Evolutionary conservation across 139 green algal genomes (phyloP).

Genomic region (Chlamydomonas incerta): DNA sequence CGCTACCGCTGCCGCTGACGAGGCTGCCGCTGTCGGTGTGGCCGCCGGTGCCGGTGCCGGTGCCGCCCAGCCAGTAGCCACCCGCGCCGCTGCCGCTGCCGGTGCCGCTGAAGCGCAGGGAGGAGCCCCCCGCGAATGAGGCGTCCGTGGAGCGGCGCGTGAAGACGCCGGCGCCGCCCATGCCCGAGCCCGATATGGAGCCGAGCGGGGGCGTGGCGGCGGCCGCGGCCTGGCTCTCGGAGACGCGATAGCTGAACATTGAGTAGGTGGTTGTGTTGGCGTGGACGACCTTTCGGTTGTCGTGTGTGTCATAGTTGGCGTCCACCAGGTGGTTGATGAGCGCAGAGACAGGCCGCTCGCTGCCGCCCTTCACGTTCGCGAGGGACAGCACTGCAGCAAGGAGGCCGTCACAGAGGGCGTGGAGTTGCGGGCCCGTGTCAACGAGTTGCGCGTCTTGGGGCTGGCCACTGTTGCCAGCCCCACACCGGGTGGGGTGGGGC

Average conservation of each 20-base stretch:
- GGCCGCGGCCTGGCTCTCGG: too few species aligned
- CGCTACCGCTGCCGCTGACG: too few species aligned
- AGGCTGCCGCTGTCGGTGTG: too few species aligned
- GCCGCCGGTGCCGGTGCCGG: background rate
- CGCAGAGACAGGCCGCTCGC: background rate
- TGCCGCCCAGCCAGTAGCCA: background rate
- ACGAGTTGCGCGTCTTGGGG: too few species aligned
- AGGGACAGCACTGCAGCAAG: background rate
- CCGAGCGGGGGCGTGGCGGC: too few species aligned
- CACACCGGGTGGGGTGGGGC: too few species aligned
- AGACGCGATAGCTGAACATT: slow-evolving; percentile 7
- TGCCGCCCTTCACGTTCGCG: background rate
- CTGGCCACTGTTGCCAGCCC: too few species aligned
- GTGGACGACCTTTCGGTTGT: slow-evolving; percentile 6
- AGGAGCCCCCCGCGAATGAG: too few species aligned
- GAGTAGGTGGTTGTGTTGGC: slow-evolving; percentile 9
- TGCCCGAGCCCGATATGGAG: background rate
- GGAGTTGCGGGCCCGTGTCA: too few species aligned
- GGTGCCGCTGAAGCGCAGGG: background rate
- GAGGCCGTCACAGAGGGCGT: too few species aligned
- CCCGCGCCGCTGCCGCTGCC: too few species aligned
- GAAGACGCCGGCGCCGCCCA: background rate
- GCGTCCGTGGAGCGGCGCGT: too few species aligned
- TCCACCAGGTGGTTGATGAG: background rate
- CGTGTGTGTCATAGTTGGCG: background rate